These are phyloP conservation scores for Kodamaea lidongshanica DNA, from an alignment of 805 yeast species.

Conservation along the genomic window DNA sequence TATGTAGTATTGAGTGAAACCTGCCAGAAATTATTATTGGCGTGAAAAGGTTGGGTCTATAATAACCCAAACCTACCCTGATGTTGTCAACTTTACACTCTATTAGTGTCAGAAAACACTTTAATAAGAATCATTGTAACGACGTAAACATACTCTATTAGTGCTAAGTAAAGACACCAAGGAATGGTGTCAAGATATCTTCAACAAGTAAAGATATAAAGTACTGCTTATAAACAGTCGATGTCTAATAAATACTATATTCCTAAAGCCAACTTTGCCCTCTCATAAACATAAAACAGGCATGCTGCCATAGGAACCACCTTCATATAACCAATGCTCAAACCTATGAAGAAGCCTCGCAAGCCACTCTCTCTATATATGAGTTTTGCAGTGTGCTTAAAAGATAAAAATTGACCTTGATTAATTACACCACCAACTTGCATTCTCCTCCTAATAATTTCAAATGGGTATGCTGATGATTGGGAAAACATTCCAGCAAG, in stretches of 20 bases:
- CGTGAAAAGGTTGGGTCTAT: too few relatives aligned
- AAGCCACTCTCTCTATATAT: conserved; percentile 73
- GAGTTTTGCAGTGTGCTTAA: conserved; percentile 47
- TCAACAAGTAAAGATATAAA: too few relatives aligned
- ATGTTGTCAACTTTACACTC: too few relatives aligned
- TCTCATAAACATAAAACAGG: conserved; percentile 88
- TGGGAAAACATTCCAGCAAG: conserved; percentile 93
- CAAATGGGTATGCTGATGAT: conserved; percentile 95
- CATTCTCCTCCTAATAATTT: conserved; percentile 88
- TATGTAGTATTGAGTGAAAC: too few relatives aligned
- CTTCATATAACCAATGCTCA: conserved; percentile 90
- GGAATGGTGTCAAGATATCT: too few relatives aligned
- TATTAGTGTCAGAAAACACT: too few relatives aligned
- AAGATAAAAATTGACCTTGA: conserved; percentile 51
- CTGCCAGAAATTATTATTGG: too few relatives aligned
- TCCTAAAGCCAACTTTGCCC: conserved; percentile 65
- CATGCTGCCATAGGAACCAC: conserved; percentile 97
- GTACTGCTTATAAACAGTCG: too few relatives aligned
- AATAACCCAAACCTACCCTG: too few relatives aligned
- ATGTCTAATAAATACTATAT: conserved; percentile 28
- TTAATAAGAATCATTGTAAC: too few relatives aligned
- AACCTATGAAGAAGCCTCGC: conserved; percentile 87
- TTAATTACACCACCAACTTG: conserved; percentile 84
- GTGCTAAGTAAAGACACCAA: too few relatives aligned
- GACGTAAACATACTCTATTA: too few relatives aligned